Evolutionary conservation across 345 rosid genomes (phyloP).

Genomic region (Eucalyptus coolabah): DNA sequence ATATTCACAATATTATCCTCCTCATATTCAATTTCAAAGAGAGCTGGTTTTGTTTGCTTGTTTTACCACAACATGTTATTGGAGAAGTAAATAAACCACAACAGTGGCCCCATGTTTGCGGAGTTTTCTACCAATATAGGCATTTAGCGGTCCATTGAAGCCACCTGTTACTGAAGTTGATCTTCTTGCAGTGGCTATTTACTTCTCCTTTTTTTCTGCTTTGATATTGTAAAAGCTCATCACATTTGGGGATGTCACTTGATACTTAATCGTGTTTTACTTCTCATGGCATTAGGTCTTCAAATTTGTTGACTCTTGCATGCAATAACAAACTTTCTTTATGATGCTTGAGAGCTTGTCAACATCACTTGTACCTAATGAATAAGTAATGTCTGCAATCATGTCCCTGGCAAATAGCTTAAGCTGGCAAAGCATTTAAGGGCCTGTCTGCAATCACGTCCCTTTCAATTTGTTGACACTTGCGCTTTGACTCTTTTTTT

Average conservation of each 20-base stretch:
- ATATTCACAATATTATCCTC: not conserved
- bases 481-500: not conserved
- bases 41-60: not conserved
- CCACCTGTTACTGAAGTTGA: not conserved
- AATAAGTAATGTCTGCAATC: not conserved
- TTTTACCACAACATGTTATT: not conserved
- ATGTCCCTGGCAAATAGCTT: not conserved
- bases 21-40: not conserved
- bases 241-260: not conserved
- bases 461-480: not conserved
- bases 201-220: not conserved
- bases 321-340: not conserved
- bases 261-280: not conserved
- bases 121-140: not conserved
- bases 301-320: not conserved
- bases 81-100: not conserved
- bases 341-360: not conserved
- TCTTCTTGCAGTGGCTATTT: not conserved
- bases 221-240: not conserved
- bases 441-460: not conserved
- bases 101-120: not conserved
- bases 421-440: not conserved
- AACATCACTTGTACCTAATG: not conserved
- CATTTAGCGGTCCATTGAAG: not conserved
- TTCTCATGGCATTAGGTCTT: not conserved